These are phyloP conservation scores for Gigaspora rosea DNA, from an alignment of 192 early-diverging fungal species.

Conservation along the genomic window DNA sequence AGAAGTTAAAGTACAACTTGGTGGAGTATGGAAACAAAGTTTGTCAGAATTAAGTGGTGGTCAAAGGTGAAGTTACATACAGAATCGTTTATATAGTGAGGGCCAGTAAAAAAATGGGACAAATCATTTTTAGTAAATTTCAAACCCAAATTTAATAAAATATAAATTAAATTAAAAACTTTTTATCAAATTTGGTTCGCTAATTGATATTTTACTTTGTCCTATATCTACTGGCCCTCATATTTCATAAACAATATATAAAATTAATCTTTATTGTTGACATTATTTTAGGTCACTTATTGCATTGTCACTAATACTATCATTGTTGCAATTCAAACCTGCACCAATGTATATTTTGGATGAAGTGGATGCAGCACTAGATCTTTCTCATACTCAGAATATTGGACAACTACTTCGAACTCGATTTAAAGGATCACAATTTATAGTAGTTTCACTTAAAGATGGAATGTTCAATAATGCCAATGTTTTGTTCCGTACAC, in stretches of 20 bases:
- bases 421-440: conserved; percentile 94
- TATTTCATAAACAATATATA: no score
- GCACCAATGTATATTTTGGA: conserved; percentile 99
- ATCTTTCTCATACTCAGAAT: conserved; percentile 98
- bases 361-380: conserved; percentile 98
- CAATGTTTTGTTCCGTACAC: conserved; percentile 91
- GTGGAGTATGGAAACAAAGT: conserved; percentile 96
- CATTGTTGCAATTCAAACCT: conserved; percentile 96
- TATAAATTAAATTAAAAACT: no score
- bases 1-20: conserved; percentile 93
- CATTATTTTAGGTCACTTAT: conserved; percentile 70
- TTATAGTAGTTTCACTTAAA: conserved; percentile 97
- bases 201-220: no score
- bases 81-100: no score
- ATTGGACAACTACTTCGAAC: conserved; percentile 92
- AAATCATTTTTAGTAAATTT: no score
- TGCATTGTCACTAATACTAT: conserved; percentile 93
- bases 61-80: conserved; percentile 63
- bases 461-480: conserved; percentile 99
- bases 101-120: no score
- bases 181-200: no score
- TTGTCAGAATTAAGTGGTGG: conserved; percentile 97
- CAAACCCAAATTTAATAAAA: no score
- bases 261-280: no score
- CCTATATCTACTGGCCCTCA: no score